A percentile compares a stretch with the other conserved stretches of the same genome.
These are phyloP conservation scores for Dendrobium huoshanense DNA, from an alignment of 106 monocot species.

Conservation along the genomic window DNA sequence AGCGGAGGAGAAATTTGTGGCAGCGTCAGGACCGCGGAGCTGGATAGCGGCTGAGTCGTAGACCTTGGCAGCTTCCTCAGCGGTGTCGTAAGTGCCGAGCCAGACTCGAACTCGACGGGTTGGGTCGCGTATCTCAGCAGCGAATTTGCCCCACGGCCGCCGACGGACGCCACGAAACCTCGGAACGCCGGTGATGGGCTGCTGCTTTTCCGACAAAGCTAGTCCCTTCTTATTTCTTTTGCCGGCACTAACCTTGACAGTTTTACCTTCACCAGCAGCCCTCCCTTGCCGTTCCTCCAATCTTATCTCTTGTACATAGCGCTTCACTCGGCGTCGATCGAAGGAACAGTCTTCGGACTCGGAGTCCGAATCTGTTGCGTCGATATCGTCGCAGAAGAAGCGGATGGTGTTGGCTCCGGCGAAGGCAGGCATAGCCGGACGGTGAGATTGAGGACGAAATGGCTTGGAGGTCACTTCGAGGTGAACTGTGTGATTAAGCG, in stretches of 20 bases:
- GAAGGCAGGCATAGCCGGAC: not conserved
- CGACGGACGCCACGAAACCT: conserved; percentile 57
- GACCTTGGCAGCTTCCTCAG: conserved; percentile 64
- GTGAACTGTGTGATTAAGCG: conserved; percentile 18
- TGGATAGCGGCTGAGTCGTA: conserved; percentile 65
- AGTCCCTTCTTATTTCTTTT: not conserved
- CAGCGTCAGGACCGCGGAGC: conserved; percentile 60
- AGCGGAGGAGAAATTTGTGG: conserved; percentile 40
- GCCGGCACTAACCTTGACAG: not conserved
- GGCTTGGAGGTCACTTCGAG: conserved; percentile 35
- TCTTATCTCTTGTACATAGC: conserved; percentile 52
- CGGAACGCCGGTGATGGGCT: not conserved
- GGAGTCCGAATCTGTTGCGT: conserved; percentile 71
- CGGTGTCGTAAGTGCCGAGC: conserved; percentile 65
- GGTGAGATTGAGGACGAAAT: not conserved
- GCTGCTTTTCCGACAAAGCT: not conserved
- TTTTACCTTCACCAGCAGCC: not conserved
- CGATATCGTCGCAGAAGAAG: conserved; percentile 43
- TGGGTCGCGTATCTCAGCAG: conserved; percentile 76
- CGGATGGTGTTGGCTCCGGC: conserved; percentile 19
- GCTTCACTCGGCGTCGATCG: conserved; percentile 22
- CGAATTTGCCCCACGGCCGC: conserved; percentile 67
- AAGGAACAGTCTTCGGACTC: conserved; percentile 24
- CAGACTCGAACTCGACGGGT: conserved; percentile 43
- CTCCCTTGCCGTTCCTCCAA: conserved; percentile 15